Base-by-base conservation (phyloP, 495 filamentous ascomycete genomes). In the Bathelium albidoporum region DNA sequence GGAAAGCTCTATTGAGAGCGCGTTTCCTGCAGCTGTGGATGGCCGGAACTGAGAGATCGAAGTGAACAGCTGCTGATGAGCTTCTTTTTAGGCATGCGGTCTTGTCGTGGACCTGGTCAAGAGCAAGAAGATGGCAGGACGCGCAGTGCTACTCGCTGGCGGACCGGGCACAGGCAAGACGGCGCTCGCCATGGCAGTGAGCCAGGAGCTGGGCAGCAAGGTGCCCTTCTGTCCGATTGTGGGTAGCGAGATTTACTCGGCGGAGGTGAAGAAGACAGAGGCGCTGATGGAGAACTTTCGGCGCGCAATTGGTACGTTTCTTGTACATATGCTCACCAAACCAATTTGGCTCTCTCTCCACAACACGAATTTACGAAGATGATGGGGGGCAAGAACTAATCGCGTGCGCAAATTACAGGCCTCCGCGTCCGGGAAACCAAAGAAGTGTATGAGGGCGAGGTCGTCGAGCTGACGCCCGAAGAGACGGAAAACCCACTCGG, bases 231-330 rank as follows among this genome's bases (percentile, higher is more conserved):
- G 92, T 72, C 90, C 91, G 36, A 96, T 98, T 69, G 92, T 95
- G 32, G 94, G 91, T 64, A 96, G 91, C 76, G 94, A 98, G 72
- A 87, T 98, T 67, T 98, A 96, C 78, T 93, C 89, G 53, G 87
- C 93, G 43, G 94, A 98, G 76, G 90, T 98, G 63, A 97, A 97
- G 83, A 98, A 98, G 84, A 97, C 94, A 22, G 94, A 98, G 75
- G 88, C 94, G 41, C 79, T 98, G 71, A 97, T 96, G 90, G 94
- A 98, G 80, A 96, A 96, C 74, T 98, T 98, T 75, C 84, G 94
- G 73, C 79, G 92, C 72, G 93, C 94, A 49, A 98, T 97, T 72
- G 94, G 94, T 80, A 77, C 63, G 78, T 29, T n/a, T n/a, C n/a
- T n/a, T n/a, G n/a, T n/a, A n/a, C n/a, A n/a, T 55, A 20, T n/a